These are phyloP conservation scores for Cladosporium oxysporum DNA, from an alignment of 2,329 filamentous ascomycete genomes.

Conservation along the genomic window DNA sequence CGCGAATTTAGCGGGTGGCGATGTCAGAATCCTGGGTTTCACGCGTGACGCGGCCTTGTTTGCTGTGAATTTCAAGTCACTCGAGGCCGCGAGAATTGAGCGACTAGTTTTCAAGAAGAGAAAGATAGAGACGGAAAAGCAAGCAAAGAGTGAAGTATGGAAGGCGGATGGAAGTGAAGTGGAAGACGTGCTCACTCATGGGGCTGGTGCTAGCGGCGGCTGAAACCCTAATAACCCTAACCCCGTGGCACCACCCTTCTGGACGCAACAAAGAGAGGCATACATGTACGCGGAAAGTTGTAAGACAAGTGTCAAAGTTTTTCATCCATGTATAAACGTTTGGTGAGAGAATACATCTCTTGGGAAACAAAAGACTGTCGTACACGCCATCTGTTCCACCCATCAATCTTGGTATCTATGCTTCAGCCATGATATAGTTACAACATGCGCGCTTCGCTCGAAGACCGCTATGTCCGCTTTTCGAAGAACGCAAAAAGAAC, in stretches of 20 bases:
- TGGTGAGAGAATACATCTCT: too few relatives aligned
- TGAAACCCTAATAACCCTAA: too few relatives aligned
- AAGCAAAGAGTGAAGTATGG: background rate
- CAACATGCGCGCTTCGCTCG: background rate
- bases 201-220: background rate
- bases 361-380: background rate
- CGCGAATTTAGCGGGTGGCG: conserved; percentile 1
- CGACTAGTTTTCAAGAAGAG: background rate
- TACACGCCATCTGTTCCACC: conserved; percentile 5
- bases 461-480: background rate
- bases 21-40: background rate
- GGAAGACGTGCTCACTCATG: background rate
- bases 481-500: background rate
- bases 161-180: background rate
- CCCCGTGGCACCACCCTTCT: background rate
- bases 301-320: background rate
- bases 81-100: background rate
- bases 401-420: conserved; percentile 15
- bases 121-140: background rate
- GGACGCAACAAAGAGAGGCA: background rate
- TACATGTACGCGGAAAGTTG: background rate
- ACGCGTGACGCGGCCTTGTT: background rate
- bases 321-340: too few relatives aligned
- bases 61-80: background rate
- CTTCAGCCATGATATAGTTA: conserved; percentile 5